Evolutionary conservation across 1,284 basidiomycete genomes (phyloP).

Genomic region (Melampsora americana): DNA sequence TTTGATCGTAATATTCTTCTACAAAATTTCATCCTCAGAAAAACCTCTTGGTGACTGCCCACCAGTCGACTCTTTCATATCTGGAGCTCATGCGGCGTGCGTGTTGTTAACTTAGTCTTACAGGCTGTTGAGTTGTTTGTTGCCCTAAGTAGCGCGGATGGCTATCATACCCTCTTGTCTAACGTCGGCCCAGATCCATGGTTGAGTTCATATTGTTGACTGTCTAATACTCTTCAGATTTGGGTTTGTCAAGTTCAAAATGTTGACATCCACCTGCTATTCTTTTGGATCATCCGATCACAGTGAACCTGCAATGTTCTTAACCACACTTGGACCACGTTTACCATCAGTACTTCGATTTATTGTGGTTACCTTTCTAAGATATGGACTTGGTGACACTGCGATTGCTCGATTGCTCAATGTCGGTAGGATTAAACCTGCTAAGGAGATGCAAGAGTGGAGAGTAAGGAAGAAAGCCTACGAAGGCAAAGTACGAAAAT

Average conservation of each 20-base stretch:
- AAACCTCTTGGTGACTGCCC: no score
- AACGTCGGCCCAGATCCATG: constrained; percentile 68
- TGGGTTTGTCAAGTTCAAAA: constrained; percentile 27
- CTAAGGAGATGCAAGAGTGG: constrained; percentile 63
- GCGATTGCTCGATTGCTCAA: constrained; percentile 61
- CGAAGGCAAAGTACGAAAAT: constrained; percentile 18
- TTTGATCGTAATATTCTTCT: constrained; percentile 11
- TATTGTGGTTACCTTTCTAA: constrained; percentile 59
- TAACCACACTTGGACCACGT: constrained; percentile 64
- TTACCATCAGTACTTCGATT: constrained; percentile 64
- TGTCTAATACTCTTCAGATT: background rate
- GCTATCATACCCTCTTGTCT: constrained; percentile 67
- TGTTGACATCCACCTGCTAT: constrained; percentile 46
- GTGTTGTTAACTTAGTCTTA: constrained; percentile 47
- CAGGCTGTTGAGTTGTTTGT: constrained; percentile 66
- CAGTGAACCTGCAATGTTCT: constrained; percentile 62
- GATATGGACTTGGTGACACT: constrained; percentile 60
- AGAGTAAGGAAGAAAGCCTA: constrained; percentile 54
- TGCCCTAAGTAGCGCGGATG: constrained; percentile 69
- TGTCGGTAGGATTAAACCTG: constrained; percentile 60
- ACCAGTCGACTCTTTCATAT: no score
- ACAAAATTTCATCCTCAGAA: no score
- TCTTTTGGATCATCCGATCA: background rate
- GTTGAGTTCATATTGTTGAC: constrained; percentile 54
- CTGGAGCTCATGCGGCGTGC: no score